Conservation (phyloP, 768 basidiomycete species). For the Kwoniella sp. region DNA sequence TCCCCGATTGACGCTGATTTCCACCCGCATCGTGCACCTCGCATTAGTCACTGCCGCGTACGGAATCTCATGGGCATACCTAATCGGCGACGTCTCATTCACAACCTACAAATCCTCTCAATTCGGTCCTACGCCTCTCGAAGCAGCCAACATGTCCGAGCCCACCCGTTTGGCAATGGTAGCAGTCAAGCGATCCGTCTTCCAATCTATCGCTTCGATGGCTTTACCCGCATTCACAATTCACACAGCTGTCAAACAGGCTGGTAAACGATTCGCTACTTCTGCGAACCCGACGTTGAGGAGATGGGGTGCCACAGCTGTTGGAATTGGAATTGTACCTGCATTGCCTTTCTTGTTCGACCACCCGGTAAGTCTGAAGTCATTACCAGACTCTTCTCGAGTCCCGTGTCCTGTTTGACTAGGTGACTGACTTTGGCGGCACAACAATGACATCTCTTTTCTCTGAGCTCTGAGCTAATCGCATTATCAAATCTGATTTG, state of each 20-base stretch:
- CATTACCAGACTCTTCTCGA: too few species aligned
- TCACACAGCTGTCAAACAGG: conserved; percentile 53
- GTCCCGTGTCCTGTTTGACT: too few species aligned
- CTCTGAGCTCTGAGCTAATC: not conserved
- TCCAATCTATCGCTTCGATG: conserved; percentile 56
- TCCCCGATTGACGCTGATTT: too few species aligned
- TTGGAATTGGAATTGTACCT: conserved; percentile 52
- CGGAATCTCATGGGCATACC: conserved; percentile 56
- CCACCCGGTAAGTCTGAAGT: conserved; percentile 50
- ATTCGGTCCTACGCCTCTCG: conserved; percentile 53
- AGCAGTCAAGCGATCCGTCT: conserved; percentile 54
- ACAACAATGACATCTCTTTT: not conserved
- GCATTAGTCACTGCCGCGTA: conserved; percentile 49
- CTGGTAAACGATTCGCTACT: conserved; percentile 50
- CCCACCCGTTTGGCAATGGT: conserved; percentile 51
- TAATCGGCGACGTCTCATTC: conserved; percentile 56
- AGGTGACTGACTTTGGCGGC: too few species aligned
- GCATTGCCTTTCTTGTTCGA: conserved; percentile 55
- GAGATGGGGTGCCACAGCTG: conserved; percentile 54
- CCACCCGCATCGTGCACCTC: not conserved
- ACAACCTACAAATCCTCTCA: conserved; percentile 56
- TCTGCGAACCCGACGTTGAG: conserved; percentile 42
- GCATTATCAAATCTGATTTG: not conserved
- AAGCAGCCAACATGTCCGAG: conserved; percentile 54
- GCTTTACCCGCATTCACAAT: conserved; percentile 56